phyloP scores from a whole-genome alignment of 768 basidiomycete genomes.

The Macrolepiota fuliginosa region DNA sequence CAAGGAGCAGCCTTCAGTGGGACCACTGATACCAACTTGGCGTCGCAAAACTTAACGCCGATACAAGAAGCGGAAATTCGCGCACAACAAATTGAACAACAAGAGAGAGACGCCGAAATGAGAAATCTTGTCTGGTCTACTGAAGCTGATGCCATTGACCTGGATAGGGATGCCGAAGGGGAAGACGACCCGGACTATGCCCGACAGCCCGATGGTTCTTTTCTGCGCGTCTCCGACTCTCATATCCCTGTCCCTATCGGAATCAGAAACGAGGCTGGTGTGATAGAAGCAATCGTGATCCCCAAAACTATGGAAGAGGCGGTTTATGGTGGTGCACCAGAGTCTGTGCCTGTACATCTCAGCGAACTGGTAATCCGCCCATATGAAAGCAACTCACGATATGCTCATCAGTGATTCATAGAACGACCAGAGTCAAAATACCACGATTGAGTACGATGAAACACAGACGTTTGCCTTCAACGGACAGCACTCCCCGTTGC shows the following conservation, averaged over 20 bases:
- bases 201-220: constrained; percentile 34
- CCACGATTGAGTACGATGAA: constrained; percentile 35
- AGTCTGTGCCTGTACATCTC: constrained; percentile 50
- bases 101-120: constrained; percentile 56
- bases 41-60: constrained; percentile 45
- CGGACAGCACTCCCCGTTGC: background rate
- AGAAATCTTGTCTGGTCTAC: constrained; percentile 68
- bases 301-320: constrained; percentile 36
- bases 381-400: background rate
- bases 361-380: constrained; percentile 48
- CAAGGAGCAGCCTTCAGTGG: constrained; percentile 57
- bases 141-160: constrained; percentile 45
- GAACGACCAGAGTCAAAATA: constrained; percentile 15
- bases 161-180: constrained; percentile 56
- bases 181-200: constrained; percentile 54
- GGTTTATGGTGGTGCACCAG: constrained; percentile 49
- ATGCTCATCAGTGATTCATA: constrained; percentile 2
- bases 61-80: constrained; percentile 54
- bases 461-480: constrained; percentile 40
- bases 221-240: constrained; percentile 22
- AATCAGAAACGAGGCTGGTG: constrained; percentile 52
- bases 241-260: constrained; percentile 48
- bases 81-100: constrained; percentile 54
- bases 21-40: constrained; percentile 30
- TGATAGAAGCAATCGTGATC: constrained; percentile 40